Base-by-base conservation (phyloP, 2,329 filamentous ascomycete species). In the Ceratocystis albifundus region DNA sequence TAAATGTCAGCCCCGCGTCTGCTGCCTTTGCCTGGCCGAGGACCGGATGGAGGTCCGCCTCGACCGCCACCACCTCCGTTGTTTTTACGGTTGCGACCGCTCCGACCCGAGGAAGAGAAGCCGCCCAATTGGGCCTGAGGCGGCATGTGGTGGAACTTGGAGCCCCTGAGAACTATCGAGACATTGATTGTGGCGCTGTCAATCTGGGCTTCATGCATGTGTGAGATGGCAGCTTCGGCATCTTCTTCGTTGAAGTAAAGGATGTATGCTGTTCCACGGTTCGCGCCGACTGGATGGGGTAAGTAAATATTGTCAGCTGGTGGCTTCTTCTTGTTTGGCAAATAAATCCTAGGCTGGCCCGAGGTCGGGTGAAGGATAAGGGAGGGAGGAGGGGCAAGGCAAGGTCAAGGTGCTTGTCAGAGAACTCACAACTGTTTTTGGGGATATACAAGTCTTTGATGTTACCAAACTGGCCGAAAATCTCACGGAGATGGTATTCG, bases 171-270 rank as follows among this genome's bases (percentile, higher is more conserved):
- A 30, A 96, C 90, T 70, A 96, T 94, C 57, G 89, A 94, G 62
- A 96, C 92, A 72, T 88, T 88, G 72, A 96, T 86, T 48, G 85
- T 80, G 25, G 87, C 84, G 64, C 91, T 91, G 75, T 96, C 92
- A 32, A 96, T 78, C 73, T 96, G 89, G n/a, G 89, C 90, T 77
- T 99, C 94, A 75, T 99, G 94, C 94, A 99, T 97, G 74, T 96
- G 89, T 20, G 92, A 85, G 71, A 96, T 95, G 32, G 94, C 94
- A 15, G 85, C 81, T 76, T 96, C 90, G 28, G 94, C 93, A 69
- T 93, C 88, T 62, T 83, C 80, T 70, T 91, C 84, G 70, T 88
- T 81, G 65, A 85, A 80, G 76, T 88, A 99, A 53, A 96, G 81
- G 69, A 97, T 91, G 75, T 96, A 97, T 41, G 93, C 94, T 32